Evolutionary conservation across 768 basidiomycete genomes (phyloP).

Genomic region (Collybia mongolica): DNA sequence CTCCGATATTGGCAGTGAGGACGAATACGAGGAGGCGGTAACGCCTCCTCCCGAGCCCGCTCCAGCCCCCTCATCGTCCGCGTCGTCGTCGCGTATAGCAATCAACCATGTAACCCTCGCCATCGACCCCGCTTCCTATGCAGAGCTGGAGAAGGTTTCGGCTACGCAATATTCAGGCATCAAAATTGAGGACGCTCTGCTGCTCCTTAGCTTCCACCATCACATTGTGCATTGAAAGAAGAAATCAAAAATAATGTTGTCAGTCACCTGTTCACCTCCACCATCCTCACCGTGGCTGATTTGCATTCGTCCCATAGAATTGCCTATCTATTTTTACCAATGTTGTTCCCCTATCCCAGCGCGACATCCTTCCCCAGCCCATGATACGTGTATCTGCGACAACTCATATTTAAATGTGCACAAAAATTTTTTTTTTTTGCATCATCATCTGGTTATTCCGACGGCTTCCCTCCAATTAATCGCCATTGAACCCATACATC

Average conservation of each 20-base stretch:
- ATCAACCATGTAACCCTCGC: conserved; percentile 31
- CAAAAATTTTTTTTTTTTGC: too few relatives aligned
- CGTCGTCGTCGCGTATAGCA: conserved; percentile 26
- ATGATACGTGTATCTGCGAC: neutral
- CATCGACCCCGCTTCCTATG: conserved; percentile 39
- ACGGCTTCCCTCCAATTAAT: too few relatives aligned
- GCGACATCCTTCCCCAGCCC: too few relatives aligned
- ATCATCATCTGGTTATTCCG: too few relatives aligned
- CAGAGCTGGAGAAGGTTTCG: conserved; percentile 49
- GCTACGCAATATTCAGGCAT: conserved; percentile 48
- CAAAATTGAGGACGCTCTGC: conserved; percentile 70
- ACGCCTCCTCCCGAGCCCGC: conserved; percentile 64
- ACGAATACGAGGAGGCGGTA: conserved; percentile 72
- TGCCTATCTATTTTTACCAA: neutral
- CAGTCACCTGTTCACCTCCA: neutral
- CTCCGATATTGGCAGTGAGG: conserved; percentile 64
- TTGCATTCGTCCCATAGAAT: neutral
- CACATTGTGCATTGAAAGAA: conserved; percentile 51
- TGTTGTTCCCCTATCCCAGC: neutral
- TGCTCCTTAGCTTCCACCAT: conserved; percentile 74
- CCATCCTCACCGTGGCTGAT: neutral
- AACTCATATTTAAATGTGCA: neutral
- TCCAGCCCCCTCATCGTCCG: conserved; percentile 29
- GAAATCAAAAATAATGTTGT: conserved; percentile 8
- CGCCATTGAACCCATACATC: too few relatives aligned